Evolutionary conservation across 768 basidiomycete species (phyloP).

Genomic region (Suillus cothurnatus): DNA sequence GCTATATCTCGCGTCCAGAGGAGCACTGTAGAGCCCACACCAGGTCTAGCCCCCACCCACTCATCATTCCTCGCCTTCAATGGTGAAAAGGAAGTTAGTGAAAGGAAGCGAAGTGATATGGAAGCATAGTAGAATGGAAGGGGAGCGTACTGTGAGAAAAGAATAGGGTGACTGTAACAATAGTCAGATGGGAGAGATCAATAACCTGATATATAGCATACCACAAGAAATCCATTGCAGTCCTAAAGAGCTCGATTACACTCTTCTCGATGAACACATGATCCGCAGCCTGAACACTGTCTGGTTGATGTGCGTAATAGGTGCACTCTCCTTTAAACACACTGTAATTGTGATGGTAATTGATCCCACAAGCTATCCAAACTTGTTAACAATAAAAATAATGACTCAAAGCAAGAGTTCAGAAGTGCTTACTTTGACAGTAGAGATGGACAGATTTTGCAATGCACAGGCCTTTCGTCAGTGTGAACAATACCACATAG

Average conservation of each 20-base stretch:
- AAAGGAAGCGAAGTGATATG: no score
- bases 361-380: constrained; percentile 21
- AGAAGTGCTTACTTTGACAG: background rate
- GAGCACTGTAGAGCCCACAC: no score
- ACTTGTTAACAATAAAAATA: background rate
- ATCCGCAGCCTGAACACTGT: constrained; percentile 29
- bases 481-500: background rate
- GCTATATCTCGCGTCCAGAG: no score
- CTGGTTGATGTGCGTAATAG: constrained; percentile 24
- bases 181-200: background rate
- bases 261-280: constrained; percentile 29
- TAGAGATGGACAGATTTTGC: background rate
- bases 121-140: no score
- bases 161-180: no score
- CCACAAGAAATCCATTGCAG: constrained; percentile 2
- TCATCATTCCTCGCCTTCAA: no score
- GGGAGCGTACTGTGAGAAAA: no score
- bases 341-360: constrained; percentile 25
- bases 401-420: background rate
- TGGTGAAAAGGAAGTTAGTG: no score
- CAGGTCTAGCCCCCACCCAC: no score
- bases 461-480: background rate
- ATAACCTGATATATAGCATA: background rate
- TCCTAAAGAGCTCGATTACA: constrained; percentile 18
- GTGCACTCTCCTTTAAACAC: constrained; percentile 16